These are phyloP conservation scores for Fraxinus greggii DNA, from an alignment of 305 asterid species.

Conservation along the genomic window DNA sequence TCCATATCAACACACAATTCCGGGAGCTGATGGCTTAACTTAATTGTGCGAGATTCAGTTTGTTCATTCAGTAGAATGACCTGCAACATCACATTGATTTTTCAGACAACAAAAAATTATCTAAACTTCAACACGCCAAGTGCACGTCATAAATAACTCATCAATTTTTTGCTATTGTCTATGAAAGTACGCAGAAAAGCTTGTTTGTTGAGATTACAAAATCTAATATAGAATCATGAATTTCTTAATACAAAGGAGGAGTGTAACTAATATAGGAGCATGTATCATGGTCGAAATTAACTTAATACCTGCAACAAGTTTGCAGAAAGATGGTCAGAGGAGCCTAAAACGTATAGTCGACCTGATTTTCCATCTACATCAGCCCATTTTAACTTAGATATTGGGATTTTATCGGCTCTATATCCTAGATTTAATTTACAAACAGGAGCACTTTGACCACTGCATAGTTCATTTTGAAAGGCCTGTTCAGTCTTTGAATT, in stretches of 20 bases:
- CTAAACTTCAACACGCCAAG: conserved; percentile 3
- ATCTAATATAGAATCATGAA: neutral
- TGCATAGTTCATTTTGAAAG: conserved; percentile 31
- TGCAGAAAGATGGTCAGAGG: conserved; percentile 52
- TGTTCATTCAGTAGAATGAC: conserved; percentile 75
- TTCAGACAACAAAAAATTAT: neutral
- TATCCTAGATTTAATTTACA: conserved; percentile 86
- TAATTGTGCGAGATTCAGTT: conserved; percentile 72
- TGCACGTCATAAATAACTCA: neutral
- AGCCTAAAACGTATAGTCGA: conserved; percentile 72
- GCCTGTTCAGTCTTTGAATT: conserved; percentile 38
- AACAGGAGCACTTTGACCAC: conserved; percentile 51
- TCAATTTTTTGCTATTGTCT: neutral
- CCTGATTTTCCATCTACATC: conserved; percentile 77
- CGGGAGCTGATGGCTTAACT: conserved; percentile 61
- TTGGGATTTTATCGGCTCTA: conserved; percentile 75
- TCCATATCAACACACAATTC: conserved; percentile 69
- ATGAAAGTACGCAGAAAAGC: neutral
- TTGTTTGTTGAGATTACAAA: neutral
- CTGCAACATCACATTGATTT: conserved; percentile 44
- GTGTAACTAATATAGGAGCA: neutral
- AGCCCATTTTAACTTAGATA: conserved; percentile 65
- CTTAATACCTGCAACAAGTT: conserved; percentile 67
- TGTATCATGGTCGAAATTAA: neutral
- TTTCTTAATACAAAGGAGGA: neutral